Evolutionary conservation across 1,284 basidiomycete genomes (phyloP), one percentile per base, ranked within the genome.

Genomic region (Meira nashicola): DNA sequence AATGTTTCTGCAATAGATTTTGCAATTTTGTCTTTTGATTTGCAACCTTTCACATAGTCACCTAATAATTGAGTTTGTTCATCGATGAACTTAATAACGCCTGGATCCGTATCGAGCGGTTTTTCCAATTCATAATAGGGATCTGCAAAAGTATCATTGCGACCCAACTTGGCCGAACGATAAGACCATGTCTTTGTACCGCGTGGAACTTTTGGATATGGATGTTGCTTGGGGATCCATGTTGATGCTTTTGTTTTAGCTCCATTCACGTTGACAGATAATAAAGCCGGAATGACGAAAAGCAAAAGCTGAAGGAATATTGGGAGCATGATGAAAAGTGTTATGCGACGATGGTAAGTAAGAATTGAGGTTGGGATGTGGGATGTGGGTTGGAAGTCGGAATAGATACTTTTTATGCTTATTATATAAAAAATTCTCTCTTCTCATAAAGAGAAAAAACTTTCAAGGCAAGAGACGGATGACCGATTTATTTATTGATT

Each of bases 101-200:
- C 74, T 19, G 59, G 23, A 21, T 65, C 68, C 51, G 75, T 66
- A 2, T 63, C 68, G 15, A 73, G 70, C 1, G 76, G 76, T 47
- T 62, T 65, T 56, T 78, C 74, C 37, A 78, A 69, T 73, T 73
- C 76, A 53, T 64, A 59, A 62, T 78, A 78, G 19, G 76, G 76
- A 15, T 75, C 71, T 10, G 69, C 64, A 15, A 78, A 70, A 37
- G 60, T 63, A 39, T 75, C 71, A 38, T 71, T 33, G 28, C 28
- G 51, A 17, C 75, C 74, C 21, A 71, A 57, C 23, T 64, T 59
- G 1, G 58, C 59, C 21, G 67, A 72, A 54, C 66, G 64, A 64
- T 76, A 78, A 19, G 66, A 66, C 17, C 63, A 64, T 19, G 55
- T 47, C n/a, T 63, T 59, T 17, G 74, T 71, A 2, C 39, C 43